Base-by-base conservation (phyloP, 83 land plant genomes). In the Larix sibirica region DNA sequence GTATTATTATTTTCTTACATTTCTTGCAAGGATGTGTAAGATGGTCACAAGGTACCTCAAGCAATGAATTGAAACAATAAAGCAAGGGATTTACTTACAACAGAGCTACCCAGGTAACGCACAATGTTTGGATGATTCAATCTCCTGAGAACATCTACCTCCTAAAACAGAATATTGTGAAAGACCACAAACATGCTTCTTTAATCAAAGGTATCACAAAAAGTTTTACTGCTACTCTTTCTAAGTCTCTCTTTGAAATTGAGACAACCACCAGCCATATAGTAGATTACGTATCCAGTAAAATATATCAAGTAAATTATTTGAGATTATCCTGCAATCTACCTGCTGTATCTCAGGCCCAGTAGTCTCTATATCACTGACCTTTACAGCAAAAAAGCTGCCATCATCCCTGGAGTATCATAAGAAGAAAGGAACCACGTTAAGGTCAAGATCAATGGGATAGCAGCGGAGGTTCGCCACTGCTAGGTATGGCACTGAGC, bases 81-180 rank as follows among this genome's bases (percentile, higher is more conserved):
- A 65, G 23, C 47, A 80, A 80, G 38, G 21, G n/a, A 67, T 66
- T 54, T 31, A 83, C 90, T 83, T 82, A 89, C 91, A 75, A 87
- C 56, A 67, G 82, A 84, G 54, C 85, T 78, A 31, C 91, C 90
- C 60, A 82, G 80, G 56, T 89, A 89, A 10, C 82, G 86, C n/a
- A 89, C 91, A 77, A 89, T 89, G 80, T 89, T 89, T 24, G 91
- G 90, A 80, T 89, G 91, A 60, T 85, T 85, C 82, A 89, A 82
- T 75, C 81, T 86, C 79, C 86, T 89, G 40, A 89, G 70, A 68
- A 89, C 81, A 58, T 80, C 83, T 14, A 89, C 86, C 67, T 89
- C 91, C 91, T 89, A 84, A 24, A 62, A 67, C 47, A 82, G 31
- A 64, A 69, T 40, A 67, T 28, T 40, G 54, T 28, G 16, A 40